Evolutionary conservation across 371 early-diverging fungal species (phyloP).

Genomic region (Globomyces sp.): DNA sequence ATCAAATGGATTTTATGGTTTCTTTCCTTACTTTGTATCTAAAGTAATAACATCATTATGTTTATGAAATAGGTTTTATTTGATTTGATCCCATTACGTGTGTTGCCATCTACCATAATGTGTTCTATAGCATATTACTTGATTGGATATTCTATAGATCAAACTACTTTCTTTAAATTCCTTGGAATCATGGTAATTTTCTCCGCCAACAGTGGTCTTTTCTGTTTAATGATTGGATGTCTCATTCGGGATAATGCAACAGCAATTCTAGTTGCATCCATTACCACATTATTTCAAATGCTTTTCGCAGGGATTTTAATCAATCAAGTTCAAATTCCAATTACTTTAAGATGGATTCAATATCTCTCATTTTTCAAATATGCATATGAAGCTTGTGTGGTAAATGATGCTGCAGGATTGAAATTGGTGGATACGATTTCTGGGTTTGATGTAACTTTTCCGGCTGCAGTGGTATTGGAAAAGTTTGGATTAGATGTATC

Average conservation of each 20-base stretch:
- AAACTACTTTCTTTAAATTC: conserved; percentile 70
- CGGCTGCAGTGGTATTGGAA: conserved; percentile 77
- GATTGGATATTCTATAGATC: conserved; percentile 77
- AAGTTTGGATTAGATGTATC: conserved; percentile 87
- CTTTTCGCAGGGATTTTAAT: conserved; percentile 86
- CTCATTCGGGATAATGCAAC: conserved; percentile 72
- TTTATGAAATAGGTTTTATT: conserved; percentile 56
- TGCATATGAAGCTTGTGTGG: conserved; percentile 84
- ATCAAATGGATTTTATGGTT: conserved; percentile 81
- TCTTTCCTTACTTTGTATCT: conserved; percentile 70
- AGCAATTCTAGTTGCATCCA: conserved; percentile 72
- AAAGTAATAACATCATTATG: conserved; percentile 44
- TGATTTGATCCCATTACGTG: conserved; percentile 75
- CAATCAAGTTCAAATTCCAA: conserved; percentile 77
- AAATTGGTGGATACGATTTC: conserved; percentile 76
- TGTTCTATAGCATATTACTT: conserved; percentile 81
- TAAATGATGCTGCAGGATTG: conserved; percentile 78
- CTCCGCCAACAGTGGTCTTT: conserved; percentile 75
- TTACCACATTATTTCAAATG: conserved; percentile 87
- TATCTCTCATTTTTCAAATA: conserved; percentile 83
- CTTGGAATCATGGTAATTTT: conserved; percentile 83
- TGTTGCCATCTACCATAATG: conserved; percentile 82
- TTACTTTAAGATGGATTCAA: conserved; percentile 72
- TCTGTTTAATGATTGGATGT: conserved; percentile 79
- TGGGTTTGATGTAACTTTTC: conserved; percentile 82